Evolutionary conservation across 129 eudicot genomes (phyloP), one percentile per base, ranked within the genome.

Genomic region (Artemisia annua): DNA sequence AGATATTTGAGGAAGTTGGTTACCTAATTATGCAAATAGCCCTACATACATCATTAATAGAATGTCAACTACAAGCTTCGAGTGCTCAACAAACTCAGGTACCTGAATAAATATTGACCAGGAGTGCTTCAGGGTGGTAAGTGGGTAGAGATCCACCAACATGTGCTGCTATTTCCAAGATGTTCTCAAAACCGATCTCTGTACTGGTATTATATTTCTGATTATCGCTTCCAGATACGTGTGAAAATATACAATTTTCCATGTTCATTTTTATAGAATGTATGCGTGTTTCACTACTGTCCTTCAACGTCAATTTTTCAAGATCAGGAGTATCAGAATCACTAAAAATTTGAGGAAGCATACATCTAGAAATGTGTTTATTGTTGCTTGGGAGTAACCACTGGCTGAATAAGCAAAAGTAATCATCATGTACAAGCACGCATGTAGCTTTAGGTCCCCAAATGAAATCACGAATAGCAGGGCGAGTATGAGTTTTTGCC

Each of bases 41-140:
- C 46, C 46, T 39, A 1, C 46, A 39, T 39, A 39, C 6, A 60
- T 26, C 18, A 60, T 8, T 15, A 60, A 58, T 39, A 60, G 7
- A 16, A 59, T 63, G 13, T 69, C 53, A 77, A 65, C 44, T 8
- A 39, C 11, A 39, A 39, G 46, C 46, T 39, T 39, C 46, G 9
- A 39, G 46, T 39, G 46, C 46, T 39, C 46, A 39, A 39, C 69
- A 68, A 65, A 7, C 56, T 67, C 14, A 13, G 59, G 55, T 83
- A 92, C 98, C 98, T 88, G 98, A 78, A 77, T 70, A 82, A 53
- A 90, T 83, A 81, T 90, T 86, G 71, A 72, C 77, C 69, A 90
- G 67, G 66, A 94, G 91, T 18, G 91, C 80, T 82, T 88, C 96
- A n/a, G 98, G 97, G 74, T 88, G 97, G 78, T 87, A 84, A 18